Base-by-base conservation (phyloP, 768 basidiomycete species). In the Xerocomellus intermedius region DNA sequence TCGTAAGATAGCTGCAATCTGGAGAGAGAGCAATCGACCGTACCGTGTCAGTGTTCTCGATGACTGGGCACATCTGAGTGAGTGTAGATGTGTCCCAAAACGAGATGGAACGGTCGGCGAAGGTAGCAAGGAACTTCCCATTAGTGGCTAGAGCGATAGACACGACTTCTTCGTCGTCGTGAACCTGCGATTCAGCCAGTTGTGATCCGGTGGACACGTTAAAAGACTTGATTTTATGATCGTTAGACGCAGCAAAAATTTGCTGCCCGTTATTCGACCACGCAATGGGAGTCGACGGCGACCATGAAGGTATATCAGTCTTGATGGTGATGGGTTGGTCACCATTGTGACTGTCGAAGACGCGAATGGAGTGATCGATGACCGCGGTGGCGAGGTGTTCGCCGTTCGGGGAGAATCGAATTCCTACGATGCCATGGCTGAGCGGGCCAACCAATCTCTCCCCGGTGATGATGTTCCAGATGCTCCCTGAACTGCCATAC, bases 401-500 rank as follows among this genome's bases (percentile, higher is more conserved):
- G 6, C 35, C 47, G 3, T 38, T 13, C 1, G 47, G 47, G 0
- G 47, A 49, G 21, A 54, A 54, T 12, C 10, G 36, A 7, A 54
- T n/a, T 12, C 47, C 47, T 0, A 0, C 2, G 19, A 49, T 2
- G 8, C 1, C 2, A 21, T 39, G 49, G 4, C 22, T 0, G n/a
- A 46, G 37, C 2, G 54, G 54, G 22, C 43, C 49, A 12, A 55
- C 37, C 4, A 55, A n/a, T 10, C 21, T 24, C 9, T 49, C 26
- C 0, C 53, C 47, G 0, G 46, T 38, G 1, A 9, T 4, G 22
- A 54, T 36, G 38, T 17, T n/a, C 49, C 42, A 51, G 22, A 51
- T 28, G 30, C 3, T 38, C 7, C n/a, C n/a, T n/a, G n/a, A n/a
- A n/a, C n/a, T n/a, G n/a, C n/a, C n/a, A n/a, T n/a, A n/a, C n/a